Base-by-base conservation (phyloP, 352 stramenopile genomes). In the Phytopythium aichiense region DNA sequence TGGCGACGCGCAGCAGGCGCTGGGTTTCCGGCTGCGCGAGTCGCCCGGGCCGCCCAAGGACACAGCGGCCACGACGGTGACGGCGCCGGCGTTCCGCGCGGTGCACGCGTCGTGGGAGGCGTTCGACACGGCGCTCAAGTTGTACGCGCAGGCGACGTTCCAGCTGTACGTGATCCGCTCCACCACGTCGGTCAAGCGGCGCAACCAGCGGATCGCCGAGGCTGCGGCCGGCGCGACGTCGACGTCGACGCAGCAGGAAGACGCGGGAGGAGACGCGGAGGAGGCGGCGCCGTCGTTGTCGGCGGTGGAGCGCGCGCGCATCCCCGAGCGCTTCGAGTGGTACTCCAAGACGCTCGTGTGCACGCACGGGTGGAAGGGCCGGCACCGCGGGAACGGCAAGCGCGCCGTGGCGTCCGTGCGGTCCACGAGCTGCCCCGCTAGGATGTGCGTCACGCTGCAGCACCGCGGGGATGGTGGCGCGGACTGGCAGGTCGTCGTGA, bases 271-370 rank as follows among this genome's bases (percentile, higher is more conserved):
- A 37, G 31, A 37, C 0, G 56, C 18, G 18, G 63, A 61, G 20
- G 51, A 58, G 2, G 33, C 60, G n/a, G 42, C 42, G 42, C 9
- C 42, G 42, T 11, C 42, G 4, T 9, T 13, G 5, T 6, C 46
- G n/a, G 4, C 46, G 0, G 37, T 58, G 31, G 68, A 79, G 22
- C 74, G 69, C 23, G 74, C 69, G 56, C 61, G 90, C 61, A 89
- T 92, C 45, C 83, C 83, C 0, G 72, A 84, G 58, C 72, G 66
- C 35, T 86, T 73, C 61, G 74, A 77, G 51, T 92, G 83, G 83
- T 92, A 92, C 57, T 92, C 83, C 49, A 92, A 92, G 71, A 89
- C 83, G 35, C 72, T 92, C 38, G 87, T 88, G 68, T 92, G 83
- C 54, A 92, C 83, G 7, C 83, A 92, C 63, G 83, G 83, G 7